These are phyloP conservation scores for Apophysomyces variabilis DNA, from an alignment of 371 early-diverging fungal genomes.

Conservation along the genomic window DNA sequence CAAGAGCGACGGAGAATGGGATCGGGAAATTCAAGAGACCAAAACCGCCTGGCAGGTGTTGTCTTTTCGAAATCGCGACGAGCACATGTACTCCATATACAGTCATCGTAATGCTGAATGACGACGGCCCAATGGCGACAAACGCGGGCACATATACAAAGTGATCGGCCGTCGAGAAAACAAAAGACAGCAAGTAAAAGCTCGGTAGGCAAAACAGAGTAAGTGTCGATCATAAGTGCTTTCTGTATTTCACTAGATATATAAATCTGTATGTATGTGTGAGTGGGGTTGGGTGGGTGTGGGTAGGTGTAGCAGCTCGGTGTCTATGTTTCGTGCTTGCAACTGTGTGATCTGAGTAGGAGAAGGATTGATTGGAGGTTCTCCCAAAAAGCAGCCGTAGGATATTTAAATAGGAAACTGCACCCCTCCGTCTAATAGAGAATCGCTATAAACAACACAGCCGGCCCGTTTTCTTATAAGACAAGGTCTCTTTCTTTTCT, in stretches of 20 bases:
- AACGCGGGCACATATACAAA: slow-evolving; percentile 31
- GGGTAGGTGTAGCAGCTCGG: too few relatives aligned
- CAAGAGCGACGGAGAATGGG: slow-evolving; percentile 31
- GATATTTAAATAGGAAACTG: slow-evolving; percentile 3
- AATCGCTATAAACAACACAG: too few relatives aligned
- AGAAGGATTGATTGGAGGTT: too few relatives aligned
- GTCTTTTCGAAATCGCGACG: slow-evolving; percentile 30
- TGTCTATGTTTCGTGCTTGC: too few relatives aligned
- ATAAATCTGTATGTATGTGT: too few relatives aligned
- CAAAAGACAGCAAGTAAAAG: slow-evolving; percentile 42
- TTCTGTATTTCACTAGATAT: background rate
- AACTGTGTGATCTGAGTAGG: too few relatives aligned
- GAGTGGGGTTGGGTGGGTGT: too few relatives aligned
- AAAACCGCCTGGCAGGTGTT: slow-evolving; percentile 28
- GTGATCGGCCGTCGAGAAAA: slow-evolving; percentile 39
- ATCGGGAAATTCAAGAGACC: slow-evolving; percentile 47
- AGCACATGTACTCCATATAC: slow-evolving; percentile 42
- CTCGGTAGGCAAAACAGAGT: slow-evolving; percentile 38
- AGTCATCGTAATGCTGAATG: slow-evolving; percentile 42
- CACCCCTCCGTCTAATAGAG: too few relatives aligned
- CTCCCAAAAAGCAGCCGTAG: slow-evolving; percentile 6
- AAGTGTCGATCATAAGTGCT: background rate
- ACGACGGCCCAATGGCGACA: slow-evolving; percentile 42
- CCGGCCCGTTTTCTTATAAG: too few relatives aligned
- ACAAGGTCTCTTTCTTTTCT: too few relatives aligned